Evolutionary conservation across 176 grass and related monocot genomes (phyloP).

Genomic region (Poa annua): DNA sequence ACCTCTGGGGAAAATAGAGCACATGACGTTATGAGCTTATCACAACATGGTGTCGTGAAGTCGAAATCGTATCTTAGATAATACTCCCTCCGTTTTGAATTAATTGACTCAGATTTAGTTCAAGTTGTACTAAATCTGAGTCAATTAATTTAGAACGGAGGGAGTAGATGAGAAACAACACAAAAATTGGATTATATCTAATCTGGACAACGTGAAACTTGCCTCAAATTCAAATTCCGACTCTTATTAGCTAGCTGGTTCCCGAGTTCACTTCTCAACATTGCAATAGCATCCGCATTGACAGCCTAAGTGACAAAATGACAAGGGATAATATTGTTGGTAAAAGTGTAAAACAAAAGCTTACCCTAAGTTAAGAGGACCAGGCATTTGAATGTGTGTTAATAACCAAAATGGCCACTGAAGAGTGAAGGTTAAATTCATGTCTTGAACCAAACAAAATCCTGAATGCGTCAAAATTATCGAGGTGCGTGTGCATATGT

Average conservation of each 20-base stretch:
- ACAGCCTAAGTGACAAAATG: constrained; percentile 63
- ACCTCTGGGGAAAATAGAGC: constrained; percentile 55
- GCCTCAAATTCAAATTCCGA: constrained; percentile 63
- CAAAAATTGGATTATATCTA: background rate
- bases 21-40: constrained; percentile 3
- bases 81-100: too few relatives aligned
- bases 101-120: too few relatives aligned
- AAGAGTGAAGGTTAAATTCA: constrained; percentile 7
- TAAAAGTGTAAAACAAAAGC: background rate
- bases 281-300: constrained; percentile 68
- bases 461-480: constrained; percentile 7
- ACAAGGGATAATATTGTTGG: background rate
- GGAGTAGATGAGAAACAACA: background rate
- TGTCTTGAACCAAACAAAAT: background rate
- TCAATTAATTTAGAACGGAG: too few relatives aligned
- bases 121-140: too few relatives aligned
- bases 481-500: background rate
- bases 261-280: constrained; percentile 85
- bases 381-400: background rate
- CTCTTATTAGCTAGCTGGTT: constrained; percentile 83
- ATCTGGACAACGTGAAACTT: constrained; percentile 2
- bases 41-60: background rate
- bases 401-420: background rate
- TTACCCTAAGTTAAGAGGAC: constrained; percentile 17
- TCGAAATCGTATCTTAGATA: background rate